phyloP scores from a whole-genome alignment of 2,329 filamentous ascomycete genomes.

The Scytalidium lignicola region DNA sequence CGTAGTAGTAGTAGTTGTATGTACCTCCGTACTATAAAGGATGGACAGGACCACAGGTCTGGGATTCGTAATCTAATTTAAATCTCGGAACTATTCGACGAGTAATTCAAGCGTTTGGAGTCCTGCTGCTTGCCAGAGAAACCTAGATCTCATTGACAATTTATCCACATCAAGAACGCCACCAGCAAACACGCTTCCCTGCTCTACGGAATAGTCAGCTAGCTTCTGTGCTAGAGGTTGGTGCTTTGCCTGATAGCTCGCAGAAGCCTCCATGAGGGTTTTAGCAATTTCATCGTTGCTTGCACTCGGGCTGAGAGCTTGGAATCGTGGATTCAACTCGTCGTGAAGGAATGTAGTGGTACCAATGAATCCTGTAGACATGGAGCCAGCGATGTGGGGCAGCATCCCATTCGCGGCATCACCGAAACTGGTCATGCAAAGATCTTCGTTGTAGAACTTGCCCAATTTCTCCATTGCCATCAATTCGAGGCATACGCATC shows the following conservation, averaged over 20 bases:
- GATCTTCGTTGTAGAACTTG: conserved; percentile 5
- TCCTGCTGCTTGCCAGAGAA: conserved; percentile 8
- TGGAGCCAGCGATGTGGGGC: conserved; percentile 10
- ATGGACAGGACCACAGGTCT: too few species aligned
- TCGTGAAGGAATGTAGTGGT: conserved; percentile 8
- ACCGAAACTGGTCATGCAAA: conserved; percentile 9
- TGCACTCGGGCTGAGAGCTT: conserved; percentile 3
- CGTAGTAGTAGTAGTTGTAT: too few species aligned
- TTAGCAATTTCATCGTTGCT: conserved; percentile 7
- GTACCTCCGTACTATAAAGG: too few species aligned
- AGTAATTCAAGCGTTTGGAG: neutral
- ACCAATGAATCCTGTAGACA: conserved; percentile 9
- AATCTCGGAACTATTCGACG: neutral
- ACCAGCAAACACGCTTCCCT: conserved; percentile 7
- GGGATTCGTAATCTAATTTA: neutral
- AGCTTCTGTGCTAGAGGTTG: conserved; percentile 7
- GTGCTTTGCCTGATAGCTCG: conserved; percentile 8
- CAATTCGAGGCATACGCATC: conserved; percentile 7
- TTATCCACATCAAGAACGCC: conserved; percentile 5
- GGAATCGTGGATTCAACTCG: conserved; percentile 8
- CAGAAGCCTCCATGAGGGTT: conserved; percentile 2
- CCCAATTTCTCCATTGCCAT: conserved; percentile 3
- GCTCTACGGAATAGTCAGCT: conserved; percentile 9
- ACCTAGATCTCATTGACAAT: conserved; percentile 6
- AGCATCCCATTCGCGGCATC: conserved; percentile 11